These are phyloP conservation scores for Pseudohalonectria lignicola DNA, from an alignment of 2,329 filamentous ascomycete species.

Conservation along the genomic window DNA sequence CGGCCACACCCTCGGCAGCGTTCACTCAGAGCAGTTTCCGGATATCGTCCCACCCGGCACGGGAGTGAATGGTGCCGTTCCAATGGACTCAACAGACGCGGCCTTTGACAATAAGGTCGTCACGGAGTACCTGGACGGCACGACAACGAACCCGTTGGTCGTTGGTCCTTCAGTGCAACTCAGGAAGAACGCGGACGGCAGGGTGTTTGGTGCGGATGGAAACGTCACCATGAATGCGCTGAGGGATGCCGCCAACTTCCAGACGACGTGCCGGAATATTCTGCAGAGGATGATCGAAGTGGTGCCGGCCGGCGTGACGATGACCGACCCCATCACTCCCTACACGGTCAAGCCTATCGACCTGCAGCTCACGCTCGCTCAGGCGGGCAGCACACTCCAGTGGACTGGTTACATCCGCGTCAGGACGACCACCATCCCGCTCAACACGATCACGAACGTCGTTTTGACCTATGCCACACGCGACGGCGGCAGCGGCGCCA, in stretches of 20 bases:
- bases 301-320: constrained; percentile 37
- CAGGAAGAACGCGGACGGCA: constrained; percentile 40
- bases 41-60: constrained; percentile 35
- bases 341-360: constrained; percentile 50
- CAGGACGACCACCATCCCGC: constrained; percentile 35
- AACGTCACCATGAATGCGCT: constrained; percentile 43
- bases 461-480: constrained; percentile 45
- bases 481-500: constrained; percentile 32
- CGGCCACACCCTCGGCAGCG: constrained; percentile 50
- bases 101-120: constrained; percentile 46
- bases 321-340: constrained; percentile 40
- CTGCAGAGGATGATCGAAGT: constrained; percentile 52
- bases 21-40: constrained; percentile 42
- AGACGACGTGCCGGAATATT: constrained; percentile 34
- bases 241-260: constrained; percentile 31
- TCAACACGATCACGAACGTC: constrained; percentile 31
- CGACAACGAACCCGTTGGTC: constrained; percentile 42
- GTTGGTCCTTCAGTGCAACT: constrained; percentile 33
- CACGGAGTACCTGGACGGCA: constrained; percentile 43
- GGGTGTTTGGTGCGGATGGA: constrained; percentile 40
- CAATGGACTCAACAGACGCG: constrained; percentile 35
- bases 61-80: constrained; percentile 28
- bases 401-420: constrained; percentile 47
- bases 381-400: constrained; percentile 32
- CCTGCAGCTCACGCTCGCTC: constrained; percentile 41